These are phyloP conservation scores for Annona squamosa DNA, from an alignment of 164 flowering plant genomes.

Conservation along the genomic window DNA sequence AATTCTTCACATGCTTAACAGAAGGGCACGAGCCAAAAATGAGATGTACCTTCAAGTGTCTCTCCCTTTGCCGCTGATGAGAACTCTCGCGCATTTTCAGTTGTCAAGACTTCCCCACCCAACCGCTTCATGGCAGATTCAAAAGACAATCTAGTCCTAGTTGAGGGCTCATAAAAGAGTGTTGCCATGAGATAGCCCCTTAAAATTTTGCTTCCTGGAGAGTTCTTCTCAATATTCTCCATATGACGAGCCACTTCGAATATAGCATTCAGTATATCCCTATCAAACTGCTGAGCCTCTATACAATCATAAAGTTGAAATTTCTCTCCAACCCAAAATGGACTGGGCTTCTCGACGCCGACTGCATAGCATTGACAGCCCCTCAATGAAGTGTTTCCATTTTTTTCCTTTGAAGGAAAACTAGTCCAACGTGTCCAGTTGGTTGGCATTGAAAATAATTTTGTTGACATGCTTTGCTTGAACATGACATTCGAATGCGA, in stretches of 20 bases:
- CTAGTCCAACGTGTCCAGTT: constrained; percentile 8
- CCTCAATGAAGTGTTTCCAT: constrained; percentile 9
- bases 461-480: constrained; percentile 13
- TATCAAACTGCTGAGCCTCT: constrained; percentile 92
- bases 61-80: constrained; percentile 99
- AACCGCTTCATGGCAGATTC: constrained; percentile 97
- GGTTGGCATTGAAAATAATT: constrained; percentile 11
- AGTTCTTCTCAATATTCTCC: constrained; percentile 77
- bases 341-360: constrained; percentile 17
- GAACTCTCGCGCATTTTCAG: constrained; percentile 96
- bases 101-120: constrained; percentile 97
- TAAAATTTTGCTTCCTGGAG: constrained; percentile 60
- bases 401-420: constrained; percentile 4
- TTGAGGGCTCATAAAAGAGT: constrained; percentile 96
- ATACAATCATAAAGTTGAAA: constrained; percentile 87
- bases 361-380: constrained; percentile 29
- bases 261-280: constrained; percentile 62
- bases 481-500: constrained; percentile 7
- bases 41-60: constrained; percentile 83
- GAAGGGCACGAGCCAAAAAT: neutral
- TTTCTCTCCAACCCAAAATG: constrained; percentile 44
- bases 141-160: constrained; percentile 90
- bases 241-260: constrained; percentile 85
- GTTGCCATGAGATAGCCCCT: constrained; percentile 96
- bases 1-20: neutral